phyloP scores from a whole-genome alignment of 768 basidiomycete genomes.

The Leccinum broughii region DNA sequence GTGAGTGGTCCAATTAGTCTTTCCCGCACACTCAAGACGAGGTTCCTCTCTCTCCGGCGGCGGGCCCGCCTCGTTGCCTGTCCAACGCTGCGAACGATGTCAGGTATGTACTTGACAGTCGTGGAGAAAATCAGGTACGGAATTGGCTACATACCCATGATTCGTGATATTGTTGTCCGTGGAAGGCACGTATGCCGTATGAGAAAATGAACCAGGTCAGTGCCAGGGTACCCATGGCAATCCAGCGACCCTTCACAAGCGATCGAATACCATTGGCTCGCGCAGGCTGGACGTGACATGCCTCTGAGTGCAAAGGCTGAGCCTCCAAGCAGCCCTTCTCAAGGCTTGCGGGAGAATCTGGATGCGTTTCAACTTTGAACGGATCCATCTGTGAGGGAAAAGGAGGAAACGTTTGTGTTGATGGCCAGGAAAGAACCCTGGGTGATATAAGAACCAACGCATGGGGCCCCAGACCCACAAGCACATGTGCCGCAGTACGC shows the following conservation, averaged over 20 bases:
- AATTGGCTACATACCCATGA: constrained; percentile 11
- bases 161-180: background rate
- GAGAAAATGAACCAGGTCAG: constrained; percentile 19
- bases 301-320: constrained; percentile 5
- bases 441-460: background rate
- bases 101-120: background rate
- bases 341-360: constrained; percentile 7
- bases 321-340: constrained; percentile 22
- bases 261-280: constrained; percentile 1
- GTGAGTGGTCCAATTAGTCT: constrained; percentile 26
- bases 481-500: background rate
- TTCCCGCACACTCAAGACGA: constrained; percentile 12
- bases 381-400: constrained; percentile 17
- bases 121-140: background rate
- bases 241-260: constrained; percentile 11
- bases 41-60: constrained; percentile 4
- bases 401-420: background rate
- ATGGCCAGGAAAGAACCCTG: background rate
- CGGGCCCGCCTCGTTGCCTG: background rate
- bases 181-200: constrained; percentile 2
- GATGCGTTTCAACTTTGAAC: constrained; percentile 4
- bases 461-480: background rate
- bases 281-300: background rate
- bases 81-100: constrained; percentile 12
- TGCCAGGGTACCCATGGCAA: constrained; percentile 5